Conservation (phyloP, 805 yeast genomes). For the Myxozyma mucilagina region DNA sequence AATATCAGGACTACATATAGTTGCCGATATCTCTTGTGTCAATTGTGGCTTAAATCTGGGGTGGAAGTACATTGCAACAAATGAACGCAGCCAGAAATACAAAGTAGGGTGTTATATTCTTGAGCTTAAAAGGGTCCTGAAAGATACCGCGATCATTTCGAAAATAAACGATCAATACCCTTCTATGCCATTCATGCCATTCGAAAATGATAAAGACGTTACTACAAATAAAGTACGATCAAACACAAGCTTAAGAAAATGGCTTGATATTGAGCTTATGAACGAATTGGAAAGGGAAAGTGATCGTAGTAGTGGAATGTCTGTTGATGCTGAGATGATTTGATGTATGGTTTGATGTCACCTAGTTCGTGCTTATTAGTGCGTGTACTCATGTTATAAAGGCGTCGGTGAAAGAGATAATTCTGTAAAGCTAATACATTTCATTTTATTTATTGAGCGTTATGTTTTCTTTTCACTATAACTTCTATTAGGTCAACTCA, state of each 20-base stretch:
- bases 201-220: not conserved
- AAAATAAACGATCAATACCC: not conserved
- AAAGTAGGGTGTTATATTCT: constrained; percentile 61
- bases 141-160: constrained; percentile 7
- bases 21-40: constrained; percentile 56
- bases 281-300: not conserved
- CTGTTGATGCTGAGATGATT: no score
- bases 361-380: no score
- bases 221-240: not conserved
- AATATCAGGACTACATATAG: constrained; percentile 59
- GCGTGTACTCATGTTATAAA: no score
- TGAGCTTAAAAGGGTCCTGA: constrained; percentile 40
- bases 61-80: constrained; percentile 60
- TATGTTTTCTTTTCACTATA: no score
- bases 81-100: constrained; percentile 49
- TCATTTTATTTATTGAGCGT: no score
- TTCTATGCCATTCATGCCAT: not conserved
- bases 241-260: not conserved
- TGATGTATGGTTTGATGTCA: no score
- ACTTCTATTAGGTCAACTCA: no score
- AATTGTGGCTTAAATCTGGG: constrained; percentile 57
- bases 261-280: not conserved
- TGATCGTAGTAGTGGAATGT: no score
- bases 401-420: no score
- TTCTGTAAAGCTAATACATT: no score